Base-by-base conservation (phyloP, 305 asterid species). In the Fraxinus sp. region DNA sequence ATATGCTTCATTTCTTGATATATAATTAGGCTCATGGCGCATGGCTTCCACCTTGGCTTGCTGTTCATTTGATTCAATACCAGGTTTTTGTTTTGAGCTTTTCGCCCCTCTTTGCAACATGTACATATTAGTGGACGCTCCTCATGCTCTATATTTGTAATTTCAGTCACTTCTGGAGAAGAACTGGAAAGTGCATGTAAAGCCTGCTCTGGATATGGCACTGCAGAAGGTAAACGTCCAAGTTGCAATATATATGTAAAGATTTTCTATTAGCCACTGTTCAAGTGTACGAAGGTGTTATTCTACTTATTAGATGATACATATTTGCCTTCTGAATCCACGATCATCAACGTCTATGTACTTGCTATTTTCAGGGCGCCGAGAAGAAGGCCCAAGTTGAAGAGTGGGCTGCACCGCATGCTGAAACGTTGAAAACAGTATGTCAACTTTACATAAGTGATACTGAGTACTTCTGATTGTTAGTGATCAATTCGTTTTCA, bases 21-120 rank as follows among this genome's bases (percentile, higher is more conserved):
- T 86, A 76, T 28, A 70, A 77, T 84, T 89, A 96, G 99, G 92
- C 84, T 80, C 99, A 91, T 79, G 91, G 96, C 83, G 93, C 97
- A 78, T 96, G 99, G 99, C 90, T 96, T 84, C 99, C 99, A 49
- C 96, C 91, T 77, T 96, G 99, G 99, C 91, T 94, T 85, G 95
- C 91, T 79, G 81, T 77, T 85, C 93, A 86, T 86, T 30, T 87
- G 28, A 77, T 83, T 73, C 86, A 78, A 62, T 93, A 84, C 87
- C 93, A 89, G 98, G 99, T 96, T 89, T 28, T 64, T 77, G 64
- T 84, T 55, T 81, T 43, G 49, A 79, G 35, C 1, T 26, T 41
- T 20, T 70, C 39, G 3, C 41, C 28, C 9, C 41, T 30, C 75
- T 75, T 11, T 75, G 49, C 73, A 1, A 76, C 78, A 32, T 73